A percentile compares a stretch with the other conserved stretches of the same genome.
Evolutionary conservation across 306 rosid species (phyloP).

Genomic region (Mimosa pudica): DNA sequence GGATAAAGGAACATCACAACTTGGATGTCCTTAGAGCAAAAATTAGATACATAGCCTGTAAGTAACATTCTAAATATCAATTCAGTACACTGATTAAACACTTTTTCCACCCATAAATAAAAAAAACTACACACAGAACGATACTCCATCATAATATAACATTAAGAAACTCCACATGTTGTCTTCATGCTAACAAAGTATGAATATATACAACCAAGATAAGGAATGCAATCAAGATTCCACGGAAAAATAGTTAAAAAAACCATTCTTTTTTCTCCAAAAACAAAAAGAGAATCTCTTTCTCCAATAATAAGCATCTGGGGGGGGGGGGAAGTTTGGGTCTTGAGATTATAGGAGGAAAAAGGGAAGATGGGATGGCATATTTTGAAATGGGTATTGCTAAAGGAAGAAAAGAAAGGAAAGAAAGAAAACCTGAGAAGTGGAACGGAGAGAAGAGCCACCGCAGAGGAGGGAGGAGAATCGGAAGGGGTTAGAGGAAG

Average conservation of each 20-base stretch:
- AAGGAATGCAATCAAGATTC: background rate
- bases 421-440: slow-evolving; percentile 50
- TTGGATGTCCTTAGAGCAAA: background rate
- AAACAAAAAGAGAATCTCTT: background rate
- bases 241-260: too few relatives aligned
- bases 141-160: background rate
- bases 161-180: background rate
- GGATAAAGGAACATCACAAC: background rate
- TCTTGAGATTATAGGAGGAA: background rate
- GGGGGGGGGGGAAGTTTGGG: background rate
- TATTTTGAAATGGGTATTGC: background rate
- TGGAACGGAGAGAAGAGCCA: slow-evolving; percentile 66
- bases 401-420: slow-evolving; percentile 28
- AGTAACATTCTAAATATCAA: background rate
- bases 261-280: background rate
- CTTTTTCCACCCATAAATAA: background rate
- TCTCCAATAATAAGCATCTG: background rate
- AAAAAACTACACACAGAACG: background rate
- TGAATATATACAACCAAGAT: slow-evolving; percentile 22
- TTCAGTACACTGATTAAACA: background rate
- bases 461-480: slow-evolving; percentile 76
- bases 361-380: background rate
- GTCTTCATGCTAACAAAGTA: slow-evolving; percentile 16
- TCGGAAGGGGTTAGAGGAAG: slow-evolving; percentile 60
- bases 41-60: slow-evolving; percentile 1